A percentile compares a stretch with the other conserved stretches of the same genome.
phyloP scores from a whole-genome alignment of 352 stramenopile genomes.

The Blastocystis sp. region DNA sequence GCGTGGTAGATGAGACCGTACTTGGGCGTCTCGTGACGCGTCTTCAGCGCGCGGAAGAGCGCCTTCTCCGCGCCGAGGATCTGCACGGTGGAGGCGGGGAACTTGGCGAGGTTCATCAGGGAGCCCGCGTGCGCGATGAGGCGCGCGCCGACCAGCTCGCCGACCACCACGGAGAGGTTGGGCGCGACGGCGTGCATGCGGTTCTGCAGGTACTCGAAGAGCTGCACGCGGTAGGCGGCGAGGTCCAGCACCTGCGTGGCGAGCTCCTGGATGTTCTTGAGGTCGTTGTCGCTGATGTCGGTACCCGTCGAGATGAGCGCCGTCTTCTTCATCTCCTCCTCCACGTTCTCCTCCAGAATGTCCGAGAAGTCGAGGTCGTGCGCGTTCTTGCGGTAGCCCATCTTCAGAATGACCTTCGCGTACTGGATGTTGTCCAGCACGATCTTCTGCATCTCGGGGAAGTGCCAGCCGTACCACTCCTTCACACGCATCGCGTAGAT shows the following conservation, averaged over 20 bases:
- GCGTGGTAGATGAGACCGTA: conserved; percentile 99
- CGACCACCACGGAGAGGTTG: conserved; percentile 98
- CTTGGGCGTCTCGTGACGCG: conserved; percentile 98
- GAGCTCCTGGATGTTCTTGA: conserved; percentile 90
- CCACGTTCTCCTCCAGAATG: conserved; percentile 84
- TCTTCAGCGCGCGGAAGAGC: conserved; percentile 99
- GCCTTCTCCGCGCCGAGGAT: conserved; percentile 99
- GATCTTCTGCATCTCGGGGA: conserved; percentile 93
- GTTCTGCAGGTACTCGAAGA: conserved; percentile 99
- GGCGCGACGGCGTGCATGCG: conserved; percentile 98
- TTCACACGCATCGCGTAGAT: conserved; percentile 99
- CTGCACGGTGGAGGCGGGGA: conserved; percentile 94
- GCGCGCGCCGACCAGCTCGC: conserved; percentile 93
- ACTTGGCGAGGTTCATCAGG: conserved; percentile 98
- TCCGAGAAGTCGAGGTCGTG: conserved; percentile 85
- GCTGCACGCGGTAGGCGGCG: conserved; percentile 87
- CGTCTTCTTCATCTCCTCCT: conserved; percentile 91
- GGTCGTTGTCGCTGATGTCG: conserved; percentile 96
- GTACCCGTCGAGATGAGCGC: conserved; percentile 98
- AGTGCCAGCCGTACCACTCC: conserved; percentile 97
- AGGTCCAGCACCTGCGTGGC: conserved; percentile 82
- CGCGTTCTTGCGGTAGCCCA: conserved; percentile 86
- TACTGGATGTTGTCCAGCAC: conserved; percentile 97
- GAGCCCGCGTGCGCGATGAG: conserved; percentile 97
- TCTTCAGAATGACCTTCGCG: conserved; percentile 90